Evolutionary conservation across 768 basidiomycete genomes (phyloP), one percentile per base, ranked within the genome.

Genomic region (Erythrobasidium yunnanense): DNA sequence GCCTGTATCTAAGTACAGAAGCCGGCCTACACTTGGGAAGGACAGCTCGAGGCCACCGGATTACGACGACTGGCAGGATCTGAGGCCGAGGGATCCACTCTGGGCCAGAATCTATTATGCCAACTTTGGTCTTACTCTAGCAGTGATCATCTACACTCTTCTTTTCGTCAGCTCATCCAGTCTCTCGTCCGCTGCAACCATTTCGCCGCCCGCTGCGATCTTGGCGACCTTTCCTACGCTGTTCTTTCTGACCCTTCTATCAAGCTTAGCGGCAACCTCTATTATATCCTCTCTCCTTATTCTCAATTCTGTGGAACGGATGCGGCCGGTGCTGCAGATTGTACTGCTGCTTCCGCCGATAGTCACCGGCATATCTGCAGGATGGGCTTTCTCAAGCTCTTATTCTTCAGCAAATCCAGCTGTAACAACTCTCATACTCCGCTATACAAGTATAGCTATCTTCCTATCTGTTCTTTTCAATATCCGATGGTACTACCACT

Each of bases 301-400:
- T n/a, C n/a, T 42, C 11, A 11, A n/a, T 11, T 42, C 38, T 11
- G 11, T 42, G 38, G 38, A 42, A n/a, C 11, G n/a, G 38, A n/a
- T n/a, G n/a, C 38, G 38, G 38, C 38, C n/a, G 38, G 38, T 42
- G 11, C 38, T 42, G 38, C 38, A 42, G n/a, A 30, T 32, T 11
- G 18, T 51, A n/a, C 6, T 33, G 7, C 33, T 63, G 20, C 22
- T 47, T 13, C 60, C 60, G n/a, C 60, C 60, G 3, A 30, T 63
- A 22, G 18, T 51, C 15, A 29, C 42, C 22, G 30, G 49, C 3
- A 7, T 32, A 25, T 46, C 29, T 3, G 47, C 60, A 5, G 60
- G 46, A 6, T 63, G 60, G 60, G 49, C 60, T 4, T 63, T 49
- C 47, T 13, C 46, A 25, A 29, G 47, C 6, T 63, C 60, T 27